Conservation (phyloP, 2,329 filamentous ascomycete genomes). For the Diaporthe ilicicola region DNA sequence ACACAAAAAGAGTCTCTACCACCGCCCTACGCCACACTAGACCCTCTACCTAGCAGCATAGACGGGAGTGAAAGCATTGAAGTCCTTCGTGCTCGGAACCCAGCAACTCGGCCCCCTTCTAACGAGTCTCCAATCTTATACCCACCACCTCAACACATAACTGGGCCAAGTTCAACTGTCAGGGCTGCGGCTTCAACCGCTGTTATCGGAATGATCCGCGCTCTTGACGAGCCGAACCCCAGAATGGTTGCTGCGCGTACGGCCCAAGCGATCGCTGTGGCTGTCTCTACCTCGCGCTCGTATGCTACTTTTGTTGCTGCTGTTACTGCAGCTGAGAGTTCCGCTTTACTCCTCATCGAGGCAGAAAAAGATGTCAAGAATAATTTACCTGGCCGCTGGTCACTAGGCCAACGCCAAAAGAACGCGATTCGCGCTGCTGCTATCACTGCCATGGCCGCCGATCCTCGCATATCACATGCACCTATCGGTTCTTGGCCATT, state of each 20-base stretch:
- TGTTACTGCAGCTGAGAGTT: neutral
- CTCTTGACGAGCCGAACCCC: neutral
- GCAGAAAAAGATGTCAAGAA: accelerated
- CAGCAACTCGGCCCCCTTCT: neutral
- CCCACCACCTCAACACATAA: neutral
- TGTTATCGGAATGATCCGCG: neutral
- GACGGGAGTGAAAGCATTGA: neutral
- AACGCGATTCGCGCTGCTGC: neutral
- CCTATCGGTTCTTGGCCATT: no score
- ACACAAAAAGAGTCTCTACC: neutral
- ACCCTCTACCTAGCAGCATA: neutral
- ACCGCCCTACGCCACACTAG: neutral
- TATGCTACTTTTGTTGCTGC: neutral
- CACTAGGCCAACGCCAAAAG: accelerated
- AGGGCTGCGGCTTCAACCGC: neutral
- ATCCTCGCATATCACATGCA: no score
- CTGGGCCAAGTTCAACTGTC: neutral
- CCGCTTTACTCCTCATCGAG: neutral
- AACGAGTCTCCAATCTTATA: accelerated
- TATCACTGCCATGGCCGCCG: no score
- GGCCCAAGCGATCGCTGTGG: neutral
- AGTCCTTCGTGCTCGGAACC: neutral
- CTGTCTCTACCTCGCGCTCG: neutral
- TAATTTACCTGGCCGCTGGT: accelerated
- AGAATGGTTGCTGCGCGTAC: neutral